Percentiles rank a stretch among this genome's conserved stretches.
Conservation (phyloP, 257 asterid genomes). For the Solanum medicagineum region DNA sequence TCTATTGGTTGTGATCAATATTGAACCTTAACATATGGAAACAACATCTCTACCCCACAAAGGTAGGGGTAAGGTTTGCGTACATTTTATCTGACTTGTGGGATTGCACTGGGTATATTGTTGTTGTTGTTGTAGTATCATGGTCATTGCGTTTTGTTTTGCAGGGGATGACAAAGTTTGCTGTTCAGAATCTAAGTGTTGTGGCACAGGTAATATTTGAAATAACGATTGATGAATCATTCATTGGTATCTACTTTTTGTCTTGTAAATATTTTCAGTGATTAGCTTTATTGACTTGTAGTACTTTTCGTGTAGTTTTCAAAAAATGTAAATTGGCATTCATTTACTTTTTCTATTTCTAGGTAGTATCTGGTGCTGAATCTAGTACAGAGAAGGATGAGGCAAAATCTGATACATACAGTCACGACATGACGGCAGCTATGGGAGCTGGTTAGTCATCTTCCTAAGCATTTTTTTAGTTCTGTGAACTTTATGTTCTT, state of each 20-base stretch:
- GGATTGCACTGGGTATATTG: too few species aligned
- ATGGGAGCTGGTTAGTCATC: slow-evolving; percentile 90
- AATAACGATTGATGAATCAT: not conserved
- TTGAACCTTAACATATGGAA: not conserved
- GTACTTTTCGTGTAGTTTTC: not conserved
- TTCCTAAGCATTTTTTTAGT: not conserved
- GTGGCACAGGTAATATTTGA: slow-evolving; percentile 12
- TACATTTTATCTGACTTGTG: too few species aligned
- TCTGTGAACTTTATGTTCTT: not conserved
- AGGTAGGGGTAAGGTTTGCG: too few species aligned
- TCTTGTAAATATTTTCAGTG: not conserved
- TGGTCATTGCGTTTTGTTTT: not conserved
- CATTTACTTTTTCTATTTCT: not conserved
- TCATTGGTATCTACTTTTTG: not conserved
- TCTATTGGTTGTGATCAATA: not conserved
- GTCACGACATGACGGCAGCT: slow-evolving; percentile 87
- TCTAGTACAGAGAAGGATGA: slow-evolving; percentile 35
- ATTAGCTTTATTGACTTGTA: not conserved
- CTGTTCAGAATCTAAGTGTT: not conserved
- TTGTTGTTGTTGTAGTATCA: too few species aligned
- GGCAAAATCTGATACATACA: slow-evolving; percentile 69
- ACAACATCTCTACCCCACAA: too few species aligned
- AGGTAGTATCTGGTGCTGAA: slow-evolving; percentile 70
- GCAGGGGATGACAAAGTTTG: slow-evolving; percentile 11
- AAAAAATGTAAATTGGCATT: not conserved